Evolutionary conservation across 768 basidiomycete species (phyloP).

Genomic region (Russula griseocarnosa): DNA sequence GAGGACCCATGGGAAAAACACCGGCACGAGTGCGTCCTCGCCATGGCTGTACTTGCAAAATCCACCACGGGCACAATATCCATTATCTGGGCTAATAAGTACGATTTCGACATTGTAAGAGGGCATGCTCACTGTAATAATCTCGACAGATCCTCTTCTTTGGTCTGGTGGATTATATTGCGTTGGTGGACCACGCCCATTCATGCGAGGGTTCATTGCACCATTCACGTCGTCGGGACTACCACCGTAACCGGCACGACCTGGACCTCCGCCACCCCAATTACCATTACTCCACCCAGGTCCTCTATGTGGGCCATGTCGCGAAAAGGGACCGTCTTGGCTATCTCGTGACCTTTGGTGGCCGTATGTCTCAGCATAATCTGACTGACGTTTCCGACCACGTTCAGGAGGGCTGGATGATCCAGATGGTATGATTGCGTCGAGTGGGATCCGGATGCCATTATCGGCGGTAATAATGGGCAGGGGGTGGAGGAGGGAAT

Average conservation of each 20-base stretch:
- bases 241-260: constrained; percentile 32
- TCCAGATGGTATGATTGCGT: constrained; percentile 51
- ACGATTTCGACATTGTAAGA: constrained; percentile 11
- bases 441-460: constrained; percentile 80
- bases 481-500: constrained; percentile 38
- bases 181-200: constrained; percentile 23
- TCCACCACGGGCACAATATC: constrained; percentile 85
- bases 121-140: constrained; percentile 73
- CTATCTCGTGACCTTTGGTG: constrained; percentile 70
- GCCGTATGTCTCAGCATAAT: constrained; percentile 57
- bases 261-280: constrained; percentile 31
- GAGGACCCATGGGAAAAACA: constrained; percentile 54
- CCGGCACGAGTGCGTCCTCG: constrained; percentile 78
- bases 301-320: constrained; percentile 49
- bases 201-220: constrained; percentile 30
- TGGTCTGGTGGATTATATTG: constrained; percentile 70
- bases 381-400: constrained; percentile 60
- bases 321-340: constrained; percentile 61
- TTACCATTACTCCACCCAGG: constrained; percentile 37
- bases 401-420: constrained; percentile 47
- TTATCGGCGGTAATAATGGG: constrained; percentile 44
- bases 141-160: constrained; percentile 78
- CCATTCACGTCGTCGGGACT: constrained; percentile 35
- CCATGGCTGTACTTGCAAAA: constrained; percentile 92
- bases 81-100: constrained; percentile 57